phyloP scores from a whole-genome alignment of 805 yeast species.

The Priceomyces haplophilus region DNA sequence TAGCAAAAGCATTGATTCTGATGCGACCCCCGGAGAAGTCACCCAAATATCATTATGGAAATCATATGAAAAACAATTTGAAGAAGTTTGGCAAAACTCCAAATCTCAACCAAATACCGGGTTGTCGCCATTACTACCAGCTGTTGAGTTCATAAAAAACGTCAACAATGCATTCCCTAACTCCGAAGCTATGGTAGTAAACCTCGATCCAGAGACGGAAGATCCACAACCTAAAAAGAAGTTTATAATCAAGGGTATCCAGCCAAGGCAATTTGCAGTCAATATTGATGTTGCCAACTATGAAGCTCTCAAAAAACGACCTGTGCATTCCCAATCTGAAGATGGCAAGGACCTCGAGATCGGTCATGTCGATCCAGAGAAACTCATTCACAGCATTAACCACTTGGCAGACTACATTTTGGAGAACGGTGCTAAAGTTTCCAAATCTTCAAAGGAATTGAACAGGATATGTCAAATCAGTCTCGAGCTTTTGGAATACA shows the following conservation, averaged over 20 bases:
- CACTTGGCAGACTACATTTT: constrained; percentile 21
- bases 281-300: constrained; percentile 41
- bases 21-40: constrained; percentile 61
- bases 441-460: constrained; percentile 12
- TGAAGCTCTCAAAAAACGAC: constrained; percentile 36
- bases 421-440: constrained; percentile 17
- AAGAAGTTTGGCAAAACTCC: constrained; percentile 52
- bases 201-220: constrained; percentile 46
- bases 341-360: constrained; percentile 21
- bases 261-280: constrained; percentile 70
- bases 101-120: constrained; percentile 32
- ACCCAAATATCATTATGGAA: constrained; percentile 96
- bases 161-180: constrained; percentile 85
- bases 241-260: constrained; percentile 91
- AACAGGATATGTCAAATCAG: constrained; percentile 29
- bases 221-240: constrained; percentile 54
- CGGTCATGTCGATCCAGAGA: constrained; percentile 35
- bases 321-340: constrained; percentile 12
- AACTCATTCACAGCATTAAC: constrained; percentile 28
- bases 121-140: constrained; percentile 62
- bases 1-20: constrained; percentile 12
- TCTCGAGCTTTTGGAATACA: constrained; percentile 31
- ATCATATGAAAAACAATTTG: constrained; percentile 85
- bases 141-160: constrained; percentile 94
- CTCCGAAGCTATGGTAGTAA: constrained; percentile 91